Evolutionary conservation across 495 filamentous ascomycete genomes (phyloP).

Genomic region (Aspergillus baeticus): DNA sequence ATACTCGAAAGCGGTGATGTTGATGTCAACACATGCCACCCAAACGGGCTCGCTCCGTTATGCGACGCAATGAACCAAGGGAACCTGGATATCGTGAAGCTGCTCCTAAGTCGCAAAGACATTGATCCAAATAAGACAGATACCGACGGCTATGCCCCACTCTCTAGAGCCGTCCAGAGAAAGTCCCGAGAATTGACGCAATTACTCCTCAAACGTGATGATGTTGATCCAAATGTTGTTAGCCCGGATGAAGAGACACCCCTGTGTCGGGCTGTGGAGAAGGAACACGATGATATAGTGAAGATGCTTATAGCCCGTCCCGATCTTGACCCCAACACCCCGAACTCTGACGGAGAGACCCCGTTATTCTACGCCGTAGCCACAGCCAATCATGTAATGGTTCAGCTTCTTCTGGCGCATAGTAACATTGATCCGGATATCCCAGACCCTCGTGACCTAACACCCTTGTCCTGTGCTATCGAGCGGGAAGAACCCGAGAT

Average conservation of each 20-base stretch:
- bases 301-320: slow-evolving; percentile 10
- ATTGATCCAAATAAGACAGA: slow-evolving; percentile 20
- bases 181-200: slow-evolving; percentile 22
- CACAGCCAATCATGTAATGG: slow-evolving; percentile 19
- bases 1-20: slow-evolving; percentile 16
- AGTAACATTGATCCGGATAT: slow-evolving; percentile 21
- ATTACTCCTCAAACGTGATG: slow-evolving; percentile 20
- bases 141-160: slow-evolving; percentile 29
- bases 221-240: slow-evolving; percentile 10
- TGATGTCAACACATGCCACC: slow-evolving; percentile 5
- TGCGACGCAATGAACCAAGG: slow-evolving; percentile 9
- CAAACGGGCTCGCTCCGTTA: slow-evolving; percentile 11
- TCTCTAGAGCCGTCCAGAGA: slow-evolving; percentile 19
- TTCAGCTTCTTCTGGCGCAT: slow-evolving; percentile 22
- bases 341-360: slow-evolving; percentile 22
- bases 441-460: slow-evolving; percentile 19
- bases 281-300: slow-evolving; percentile 11
- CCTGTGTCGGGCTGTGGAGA: slow-evolving; percentile 6
- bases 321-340: slow-evolving; percentile 17
- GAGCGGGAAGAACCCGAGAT: slow-evolving; percentile 13
- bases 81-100: slow-evolving; percentile 18
- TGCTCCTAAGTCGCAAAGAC: slow-evolving; percentile 21
- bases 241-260: slow-evolving; percentile 12
- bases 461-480: slow-evolving; percentile 11
- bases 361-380: slow-evolving; percentile 26